A percentile compares a stretch with the other conserved stretches of the same genome.
Conservation (phyloP, 1,139 yeast genomes). For the Taphrina deformans region DNA sequence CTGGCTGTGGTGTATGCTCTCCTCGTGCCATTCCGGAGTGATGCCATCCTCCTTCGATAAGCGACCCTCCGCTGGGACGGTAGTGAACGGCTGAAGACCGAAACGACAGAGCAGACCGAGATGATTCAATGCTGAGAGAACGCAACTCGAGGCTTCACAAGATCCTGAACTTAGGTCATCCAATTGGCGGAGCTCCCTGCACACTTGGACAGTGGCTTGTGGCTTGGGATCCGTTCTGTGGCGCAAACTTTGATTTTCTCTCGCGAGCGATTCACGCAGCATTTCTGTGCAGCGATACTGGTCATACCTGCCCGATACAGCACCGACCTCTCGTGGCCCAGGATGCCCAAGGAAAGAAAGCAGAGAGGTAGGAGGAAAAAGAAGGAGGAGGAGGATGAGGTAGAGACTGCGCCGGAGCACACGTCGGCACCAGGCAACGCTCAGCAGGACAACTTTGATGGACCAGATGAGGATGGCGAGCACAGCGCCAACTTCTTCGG, state of each 20-base stretch:
- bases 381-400: slow-evolving; percentile 6
- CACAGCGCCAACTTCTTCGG: slow-evolving; percentile 30
- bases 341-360: slow-evolving; percentile 30
- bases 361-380: slow-evolving; percentile 32
- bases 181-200: neutral
- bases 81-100: too few species aligned
- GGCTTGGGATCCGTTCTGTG: neutral
- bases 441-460: neutral
- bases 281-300: too few species aligned
- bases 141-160: too few species aligned
- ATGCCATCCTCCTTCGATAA: neutral
- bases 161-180: too few species aligned
- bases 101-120: too few species aligned
- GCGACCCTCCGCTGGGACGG: too few species aligned
- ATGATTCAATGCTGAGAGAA: too few species aligned
- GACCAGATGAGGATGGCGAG: neutral
- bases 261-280: neutral
- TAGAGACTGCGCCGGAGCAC: neutral
- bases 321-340: neutral
- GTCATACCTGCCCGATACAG: too few species aligned
- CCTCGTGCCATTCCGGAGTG: neutral
- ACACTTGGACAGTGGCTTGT: neutral
- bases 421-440: neutral
- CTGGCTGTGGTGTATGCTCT: slow-evolving; percentile 15
- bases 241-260: slow-evolving; percentile 11